These are phyloP conservation scores for Penicillium riverlandense DNA, from an alignment of 495 filamentous ascomycete species.

Conservation along the genomic window DNA sequence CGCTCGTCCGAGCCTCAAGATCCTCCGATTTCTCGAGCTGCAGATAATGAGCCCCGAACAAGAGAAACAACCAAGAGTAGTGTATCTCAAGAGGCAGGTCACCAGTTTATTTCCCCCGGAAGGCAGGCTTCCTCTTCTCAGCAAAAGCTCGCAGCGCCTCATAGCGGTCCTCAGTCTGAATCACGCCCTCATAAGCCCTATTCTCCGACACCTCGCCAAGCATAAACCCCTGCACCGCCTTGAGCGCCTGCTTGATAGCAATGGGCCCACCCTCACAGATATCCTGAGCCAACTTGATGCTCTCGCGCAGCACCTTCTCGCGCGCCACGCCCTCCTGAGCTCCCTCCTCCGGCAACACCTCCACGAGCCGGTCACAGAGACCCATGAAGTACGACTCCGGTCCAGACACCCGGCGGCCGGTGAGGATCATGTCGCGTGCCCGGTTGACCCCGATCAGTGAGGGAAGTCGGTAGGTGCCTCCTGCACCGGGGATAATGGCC, in stretches of 20 bases:
- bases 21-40: background rate
- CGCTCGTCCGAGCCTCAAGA: too few species aligned
- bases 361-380: constrained; percentile 74
- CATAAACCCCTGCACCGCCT: constrained; percentile 58
- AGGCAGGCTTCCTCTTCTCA: constrained; percentile 85
- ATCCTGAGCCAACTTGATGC: constrained; percentile 68
- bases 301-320: constrained; percentile 59
- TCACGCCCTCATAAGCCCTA: constrained; percentile 68
- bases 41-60: background rate
- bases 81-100: too few species aligned
- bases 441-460: constrained; percentile 63
- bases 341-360: constrained; percentile 56
- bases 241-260: constrained; percentile 63
- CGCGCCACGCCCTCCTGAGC: constrained; percentile 46
- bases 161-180: constrained; percentile 74
- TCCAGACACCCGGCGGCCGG: constrained; percentile 70
- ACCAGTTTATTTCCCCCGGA: constrained; percentile 49
- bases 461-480: constrained; percentile 82
- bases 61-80: background rate
- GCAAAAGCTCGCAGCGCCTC: constrained; percentile 83
- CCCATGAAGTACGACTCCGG: constrained; percentile 79
- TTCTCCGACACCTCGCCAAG: constrained; percentile 63
- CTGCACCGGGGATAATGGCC: constrained; percentile 90
- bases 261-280: constrained; percentile 85
- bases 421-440: constrained; percentile 79